Base-by-base conservation (phyloP, 768 basidiomycete species). In the Baorangia bicolor region DNA sequence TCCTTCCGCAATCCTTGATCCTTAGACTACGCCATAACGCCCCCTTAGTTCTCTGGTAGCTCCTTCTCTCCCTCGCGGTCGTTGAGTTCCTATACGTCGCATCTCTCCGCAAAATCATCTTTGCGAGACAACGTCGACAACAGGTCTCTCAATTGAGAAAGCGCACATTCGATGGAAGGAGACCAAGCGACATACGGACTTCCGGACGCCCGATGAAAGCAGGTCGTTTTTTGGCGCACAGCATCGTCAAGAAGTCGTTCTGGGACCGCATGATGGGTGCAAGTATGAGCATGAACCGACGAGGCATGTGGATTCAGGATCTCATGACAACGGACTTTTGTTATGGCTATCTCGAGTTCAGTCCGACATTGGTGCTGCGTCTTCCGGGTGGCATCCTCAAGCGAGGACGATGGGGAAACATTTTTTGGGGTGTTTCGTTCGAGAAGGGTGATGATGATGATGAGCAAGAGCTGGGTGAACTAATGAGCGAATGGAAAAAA, bases 261-360 rank as follows among this genome's bases (percentile, higher is more conserved):
- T 94, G 57, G 87, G 87, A 8, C 85, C 88, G 0, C 73, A 85
- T n/a, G 11, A 4, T 0, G 14, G 25, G 21, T 30, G 21, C 21
- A 6, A 27, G 10, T 6, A 14, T 38, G 23, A 25, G 9, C 16
- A 30, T 9, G 10, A 23, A 10, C 51, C 47, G 51, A 55, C 18
- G 11, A 35, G 14, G 21, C 1, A 5, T 12, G 38, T 27, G 13
- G 2, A 25, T 49, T n/a, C 28, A 65, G 85, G 90, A 91, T 63
- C 54, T 89, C 23, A 75, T 94, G 55, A 86, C 87, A 30, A 87
- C 81, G 10, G 92, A 94, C 65, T 94, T 94, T 63, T 92, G 90
- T 69, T 92, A 94, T 67, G 88, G 90, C 9, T 94, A 90, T 66
- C 78, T 92, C 50, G 81, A 83, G 51, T 93, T 94, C 66, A 75